Evolutionary conservation across 139 green algal genomes (phyloP).

Genomic region (Chlamydomonas sp.): DNA sequence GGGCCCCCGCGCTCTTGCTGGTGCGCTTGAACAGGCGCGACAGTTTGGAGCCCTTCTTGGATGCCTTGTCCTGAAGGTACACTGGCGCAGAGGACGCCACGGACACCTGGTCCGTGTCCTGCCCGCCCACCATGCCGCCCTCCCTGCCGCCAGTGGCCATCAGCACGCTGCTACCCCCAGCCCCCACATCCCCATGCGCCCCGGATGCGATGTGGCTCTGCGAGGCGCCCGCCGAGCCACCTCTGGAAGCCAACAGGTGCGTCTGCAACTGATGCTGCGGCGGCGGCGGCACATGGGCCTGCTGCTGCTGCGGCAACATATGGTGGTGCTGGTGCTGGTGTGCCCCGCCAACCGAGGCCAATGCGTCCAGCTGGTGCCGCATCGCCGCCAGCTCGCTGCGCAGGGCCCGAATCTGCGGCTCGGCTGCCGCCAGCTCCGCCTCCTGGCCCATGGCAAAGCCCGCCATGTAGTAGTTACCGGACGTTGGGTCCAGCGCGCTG

Average conservation of each 20-base stretch:
- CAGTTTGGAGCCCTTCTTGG: conserved; percentile 21
- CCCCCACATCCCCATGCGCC: too few species aligned
- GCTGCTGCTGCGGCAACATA: too few species aligned
- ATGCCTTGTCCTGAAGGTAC: not conserved
- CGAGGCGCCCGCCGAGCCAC: not conserved
- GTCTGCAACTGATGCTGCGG: too few species aligned
- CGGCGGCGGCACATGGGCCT: not conserved
- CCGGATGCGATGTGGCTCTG: not conserved
- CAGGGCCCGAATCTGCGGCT: conserved; percentile 36
- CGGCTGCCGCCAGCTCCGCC: not conserved
- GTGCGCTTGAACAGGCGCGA: not conserved
- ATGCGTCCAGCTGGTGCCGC: conserved; percentile 39
- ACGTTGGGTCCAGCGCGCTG: not conserved
- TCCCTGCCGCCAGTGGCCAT: not conserved
- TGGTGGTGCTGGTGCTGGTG: not conserved
- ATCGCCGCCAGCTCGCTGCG: conserved; percentile 37
- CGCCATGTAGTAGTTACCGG: not conserved
- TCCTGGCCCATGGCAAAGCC: not conserved
- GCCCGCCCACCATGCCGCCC: not conserved
- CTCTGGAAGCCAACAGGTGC: not conserved
- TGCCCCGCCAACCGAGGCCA: not conserved
- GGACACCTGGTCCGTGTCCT: not conserved
- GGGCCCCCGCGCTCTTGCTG: not conserved
- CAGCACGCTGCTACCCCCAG: too few species aligned
- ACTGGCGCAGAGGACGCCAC: not conserved